These are phyloP conservation scores for Trametes polyzona DNA, from an alignment of 1,284 basidiomycete genomes.

Conservation along the genomic window DNA sequence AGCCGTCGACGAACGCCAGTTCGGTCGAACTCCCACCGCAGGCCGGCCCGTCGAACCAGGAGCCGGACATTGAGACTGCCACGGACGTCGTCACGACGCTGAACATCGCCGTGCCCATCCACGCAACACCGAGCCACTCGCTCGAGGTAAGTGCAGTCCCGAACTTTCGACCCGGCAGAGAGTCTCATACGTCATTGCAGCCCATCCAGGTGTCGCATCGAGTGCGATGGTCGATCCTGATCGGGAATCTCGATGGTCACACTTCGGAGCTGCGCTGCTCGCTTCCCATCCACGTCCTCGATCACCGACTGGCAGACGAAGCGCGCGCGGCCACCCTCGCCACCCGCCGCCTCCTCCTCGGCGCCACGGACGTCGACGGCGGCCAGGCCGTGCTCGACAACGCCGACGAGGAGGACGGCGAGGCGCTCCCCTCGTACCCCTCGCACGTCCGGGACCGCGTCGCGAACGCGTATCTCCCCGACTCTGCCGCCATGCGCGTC, in stretches of 20 bases:
- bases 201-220: slow-evolving; percentile 79
- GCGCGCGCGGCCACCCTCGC: slow-evolving; percentile 70
- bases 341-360: slow-evolving; percentile 72
- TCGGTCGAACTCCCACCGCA: slow-evolving; percentile 13
- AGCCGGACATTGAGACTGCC: slow-evolving; percentile 29
- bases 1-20: slow-evolving; percentile 11
- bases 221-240: slow-evolving; percentile 74
- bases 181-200: slow-evolving; percentile 20
- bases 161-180: not conserved
- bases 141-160: slow-evolving; percentile 46
- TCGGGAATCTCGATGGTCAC: slow-evolving; percentile 87
- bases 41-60: slow-evolving; percentile 9
- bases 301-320: slow-evolving; percentile 73
- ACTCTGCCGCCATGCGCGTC: slow-evolving; percentile 65
- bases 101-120: slow-evolving; percentile 50
- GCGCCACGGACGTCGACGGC: slow-evolving; percentile 42
- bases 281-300: slow-evolving; percentile 83
- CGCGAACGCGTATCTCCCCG: slow-evolving; percentile 76
- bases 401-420: slow-evolving; percentile 13
- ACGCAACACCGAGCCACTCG: slow-evolving; percentile 64
- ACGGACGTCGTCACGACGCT: slow-evolving; percentile 55
- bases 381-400: slow-evolving; percentile 46
- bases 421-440: slow-evolving; percentile 76
- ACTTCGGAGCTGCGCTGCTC: slow-evolving; percentile 91
- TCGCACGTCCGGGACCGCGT: slow-evolving; percentile 90